Evolutionary conservation across 1,284 basidiomycete genomes (phyloP).

Genomic region (Tilletia walkeri): DNA sequence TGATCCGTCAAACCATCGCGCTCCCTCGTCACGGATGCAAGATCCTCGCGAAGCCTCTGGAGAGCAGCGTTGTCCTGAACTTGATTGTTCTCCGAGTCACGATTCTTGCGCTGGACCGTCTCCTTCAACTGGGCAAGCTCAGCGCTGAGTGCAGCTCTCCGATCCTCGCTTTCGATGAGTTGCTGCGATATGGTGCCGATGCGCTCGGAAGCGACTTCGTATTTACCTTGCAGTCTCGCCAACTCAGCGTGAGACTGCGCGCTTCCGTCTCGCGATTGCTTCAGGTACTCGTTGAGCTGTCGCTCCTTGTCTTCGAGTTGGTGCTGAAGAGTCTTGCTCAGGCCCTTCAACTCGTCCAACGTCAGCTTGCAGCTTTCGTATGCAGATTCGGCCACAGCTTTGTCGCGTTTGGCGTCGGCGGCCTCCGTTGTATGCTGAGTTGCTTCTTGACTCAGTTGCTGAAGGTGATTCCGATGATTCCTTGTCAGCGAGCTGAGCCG

Average conservation of each 20-base stretch:
- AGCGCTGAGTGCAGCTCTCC: neutral
- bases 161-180: constrained; percentile 8
- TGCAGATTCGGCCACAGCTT: constrained; percentile 68
- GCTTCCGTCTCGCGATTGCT: neutral
- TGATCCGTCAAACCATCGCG: neutral
- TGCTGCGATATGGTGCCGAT: neutral
- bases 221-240: constrained; percentile 1
- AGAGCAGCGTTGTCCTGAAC: neutral
- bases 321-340: constrained; percentile 58
- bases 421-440: neutral
- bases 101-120: neutral
- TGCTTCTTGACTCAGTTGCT: constrained; percentile 12
- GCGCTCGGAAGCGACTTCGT: constrained; percentile 7
- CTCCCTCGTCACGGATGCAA: neutral
- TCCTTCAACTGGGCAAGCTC: constrained; percentile 8
- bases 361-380: constrained; percentile 72
- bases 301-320: constrained; percentile 14
- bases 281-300: constrained; percentile 13
- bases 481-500: neutral
- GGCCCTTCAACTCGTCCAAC: constrained; percentile 80
- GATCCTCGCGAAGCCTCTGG: neutral
- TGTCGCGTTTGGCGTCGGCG: neutral
- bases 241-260: neutral
- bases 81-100: neutral
- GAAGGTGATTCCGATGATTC: neutral